Base-by-base conservation (phyloP, 345 rosid genomes). In the Passiflora organensis region DNA sequence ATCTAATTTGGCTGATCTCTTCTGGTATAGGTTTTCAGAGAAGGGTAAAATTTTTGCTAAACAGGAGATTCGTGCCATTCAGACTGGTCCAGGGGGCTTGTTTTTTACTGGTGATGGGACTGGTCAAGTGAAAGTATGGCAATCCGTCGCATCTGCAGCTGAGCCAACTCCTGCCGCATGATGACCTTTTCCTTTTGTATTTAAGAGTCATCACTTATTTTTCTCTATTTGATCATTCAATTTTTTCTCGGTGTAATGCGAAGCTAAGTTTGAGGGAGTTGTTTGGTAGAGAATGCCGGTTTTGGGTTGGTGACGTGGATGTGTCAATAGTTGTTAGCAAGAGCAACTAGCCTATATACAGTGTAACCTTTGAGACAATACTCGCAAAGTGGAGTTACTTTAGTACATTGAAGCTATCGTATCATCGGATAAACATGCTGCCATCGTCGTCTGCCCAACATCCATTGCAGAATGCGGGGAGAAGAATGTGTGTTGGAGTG, bases 21-120 rank as follows among this genome's bases (percentile, higher is more conserved):
- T 32, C 17, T 18, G 28, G 10, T 51, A 21, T 41, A 93, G 99
- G 73, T 93, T 93, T 60, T 59, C 85, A 4, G 97, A 93, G 72
- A 81, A 87, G 73, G 97, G 95, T 10, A 89, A 86, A 77, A 93
- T 89, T 52, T 86, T 79, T 68, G 77, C 87, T 3, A 89, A 86
- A 67, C 73, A 84, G 66, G 97, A 89, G 79, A 71, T 93, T 60
- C 82, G 97, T 16, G 78, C 89, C 37, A 75, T 93, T 65, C 86
- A 89, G 59, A 52, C 75, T 0, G 96, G 97, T 57, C 99, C 95
- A 0, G 87, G 80, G 0, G 95, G 95, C 25, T 63, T 93, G 59
- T 93, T 93, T 64, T 93, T 93, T 66, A 85, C 96, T 0, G 99
- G 99, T 8, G 99, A 93, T 20, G 97, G 91, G 44, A 82, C 91